Conservation (phyloP, 176 grass and related monocot species). For the Aegilops sharonensis region DNA sequence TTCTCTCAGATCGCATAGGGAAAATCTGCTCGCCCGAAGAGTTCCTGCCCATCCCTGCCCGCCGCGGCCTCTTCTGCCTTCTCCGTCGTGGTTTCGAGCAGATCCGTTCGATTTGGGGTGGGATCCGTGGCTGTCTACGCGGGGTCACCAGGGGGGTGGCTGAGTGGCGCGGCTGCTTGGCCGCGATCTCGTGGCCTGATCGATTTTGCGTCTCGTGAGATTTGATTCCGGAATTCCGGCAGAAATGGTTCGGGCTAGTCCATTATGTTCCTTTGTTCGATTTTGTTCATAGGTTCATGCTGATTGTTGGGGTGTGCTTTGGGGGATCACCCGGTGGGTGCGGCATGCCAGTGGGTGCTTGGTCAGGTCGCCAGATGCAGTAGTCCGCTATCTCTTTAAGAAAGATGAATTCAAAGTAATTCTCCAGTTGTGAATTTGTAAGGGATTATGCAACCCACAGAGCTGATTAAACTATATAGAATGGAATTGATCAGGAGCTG, state of each 20-base stretch:
- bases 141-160: too few species aligned
- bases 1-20: not conserved
- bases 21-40: not conserved
- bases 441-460: not conserved
- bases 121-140: not conserved
- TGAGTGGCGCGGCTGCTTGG: not conserved
- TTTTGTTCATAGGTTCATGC: not conserved
- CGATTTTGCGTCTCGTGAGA: not conserved
- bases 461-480: not conserved
- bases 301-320: not conserved
- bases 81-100: not conserved
- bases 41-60: not conserved
- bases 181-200: constrained; percentile 9
- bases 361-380: not conserved
- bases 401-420: not conserved
- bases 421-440: not conserved
- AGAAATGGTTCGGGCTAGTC: not conserved
- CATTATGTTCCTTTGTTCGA: not conserved
- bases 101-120: not conserved
- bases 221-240: not conserved
- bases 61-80: not conserved
- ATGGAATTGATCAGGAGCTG: not conserved
- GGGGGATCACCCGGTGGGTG: too few species aligned
- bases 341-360: not conserved
- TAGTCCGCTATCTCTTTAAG: not conserved